Percentiles rank a stretch among this genome's conserved stretches.
phyloP scores from a whole-genome alignment of 208 protist genomes.

The Trypanosoma platydactyli region DNA sequence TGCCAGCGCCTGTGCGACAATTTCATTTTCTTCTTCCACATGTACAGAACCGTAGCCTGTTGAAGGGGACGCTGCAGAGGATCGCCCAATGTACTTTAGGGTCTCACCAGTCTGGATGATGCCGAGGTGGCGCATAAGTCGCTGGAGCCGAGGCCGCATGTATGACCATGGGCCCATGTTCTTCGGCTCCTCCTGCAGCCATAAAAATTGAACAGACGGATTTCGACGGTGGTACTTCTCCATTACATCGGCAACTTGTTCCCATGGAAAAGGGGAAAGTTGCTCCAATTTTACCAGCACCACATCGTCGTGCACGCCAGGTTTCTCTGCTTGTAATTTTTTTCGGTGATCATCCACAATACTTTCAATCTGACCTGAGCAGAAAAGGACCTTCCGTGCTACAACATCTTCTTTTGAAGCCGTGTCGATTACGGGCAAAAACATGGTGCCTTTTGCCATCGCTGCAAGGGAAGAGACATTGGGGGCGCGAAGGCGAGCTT shows the following conservation, averaged over 20 bases:
- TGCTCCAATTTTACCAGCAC: slow-evolving; percentile 95
- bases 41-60: slow-evolving; percentile 90
- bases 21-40: slow-evolving; percentile 79
- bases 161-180: slow-evolving; percentile 96
- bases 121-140: slow-evolving; percentile 64
- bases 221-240: slow-evolving; percentile 87
- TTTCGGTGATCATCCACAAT: slow-evolving; percentile 87
- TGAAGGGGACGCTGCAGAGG: slow-evolving; percentile 79
- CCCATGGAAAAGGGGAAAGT: slow-evolving; percentile 98
- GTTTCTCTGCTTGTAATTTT: slow-evolving; percentile 45
- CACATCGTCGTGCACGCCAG: slow-evolving; percentile 75
- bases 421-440: slow-evolving; percentile 80
- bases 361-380: slow-evolving; percentile 98
- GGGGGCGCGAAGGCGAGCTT: slow-evolving; percentile 89
- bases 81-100: slow-evolving; percentile 76
- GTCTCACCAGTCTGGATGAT: slow-evolving; percentile 32
- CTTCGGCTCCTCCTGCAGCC: slow-evolving; percentile 98
- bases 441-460: slow-evolving; percentile 65
- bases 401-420: slow-evolving; percentile 40
- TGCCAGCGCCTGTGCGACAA: slow-evolving; percentile 66
- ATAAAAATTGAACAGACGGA: slow-evolving; percentile 89
- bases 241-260: slow-evolving; percentile 89
- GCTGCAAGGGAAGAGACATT: slow-evolving; percentile 85
- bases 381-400: slow-evolving; percentile 95
- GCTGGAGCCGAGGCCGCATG: slow-evolving; percentile 81